phyloP scores from a whole-genome alignment of 2,329 filamentous ascomycete genomes.

The Arthrobotrys sphaeroides region DNA sequence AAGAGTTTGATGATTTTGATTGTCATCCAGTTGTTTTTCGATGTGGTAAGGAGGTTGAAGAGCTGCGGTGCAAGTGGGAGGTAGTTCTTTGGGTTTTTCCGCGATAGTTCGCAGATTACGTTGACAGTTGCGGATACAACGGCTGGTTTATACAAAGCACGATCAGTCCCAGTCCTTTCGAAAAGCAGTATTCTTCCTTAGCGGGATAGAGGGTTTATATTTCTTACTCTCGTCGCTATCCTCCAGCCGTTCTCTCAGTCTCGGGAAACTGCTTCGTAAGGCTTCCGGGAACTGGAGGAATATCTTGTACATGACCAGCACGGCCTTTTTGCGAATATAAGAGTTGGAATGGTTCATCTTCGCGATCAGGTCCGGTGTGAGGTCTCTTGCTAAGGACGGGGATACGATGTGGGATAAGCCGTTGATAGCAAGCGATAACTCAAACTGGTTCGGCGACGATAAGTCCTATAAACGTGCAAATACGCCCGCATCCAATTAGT shows the following conservation, averaged over 20 bases:
- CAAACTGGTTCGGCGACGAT: conserved; percentile 74
- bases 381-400: conserved; percentile 86
- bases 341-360: conserved; percentile 86
- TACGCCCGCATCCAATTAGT: neutral
- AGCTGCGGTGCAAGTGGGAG: conserved; percentile 87
- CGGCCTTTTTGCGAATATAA: conserved; percentile 90
- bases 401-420: conserved; percentile 96
- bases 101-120: conserved; percentile 93
- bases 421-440: conserved; percentile 84
- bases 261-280: conserved; percentile 90
- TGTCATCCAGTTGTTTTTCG: conserved; percentile 99
- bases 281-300: conserved; percentile 97
- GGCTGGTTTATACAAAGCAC: conserved; percentile 20
- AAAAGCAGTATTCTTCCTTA: too few species aligned
- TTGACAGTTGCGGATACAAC: conserved; percentile 97
- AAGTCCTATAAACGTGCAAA: conserved; percentile 75
- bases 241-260: conserved; percentile 92
- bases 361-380: conserved; percentile 85
- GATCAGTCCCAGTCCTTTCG: conserved; percentile 24
- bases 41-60: conserved; percentile 90
- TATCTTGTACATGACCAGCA: conserved; percentile 91
- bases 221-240: conserved; percentile 81
- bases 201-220: conserved; percentile 67
- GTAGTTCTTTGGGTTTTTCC: conserved; percentile 92
- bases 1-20: conserved; percentile 99